phyloP scores from a whole-genome alignment of 768 basidiomycete genomes.

The Paxillus ammoniavirescens region DNA sequence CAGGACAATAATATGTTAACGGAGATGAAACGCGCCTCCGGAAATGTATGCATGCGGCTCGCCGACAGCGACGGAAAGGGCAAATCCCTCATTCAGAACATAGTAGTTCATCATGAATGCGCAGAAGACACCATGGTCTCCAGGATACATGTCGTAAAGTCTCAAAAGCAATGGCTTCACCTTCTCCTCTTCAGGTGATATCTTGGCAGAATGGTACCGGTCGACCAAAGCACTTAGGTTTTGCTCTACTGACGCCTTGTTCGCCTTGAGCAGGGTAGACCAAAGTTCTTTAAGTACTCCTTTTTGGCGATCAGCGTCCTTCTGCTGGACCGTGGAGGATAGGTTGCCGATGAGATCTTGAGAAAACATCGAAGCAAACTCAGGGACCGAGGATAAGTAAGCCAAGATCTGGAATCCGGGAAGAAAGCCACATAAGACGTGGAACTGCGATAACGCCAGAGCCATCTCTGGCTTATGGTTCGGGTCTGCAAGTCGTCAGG shows the following conservation, averaged over 20 bases:
- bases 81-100: conserved; percentile 47
- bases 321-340: neutral
- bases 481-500: conserved; percentile 36
- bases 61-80: conserved; percentile 52
- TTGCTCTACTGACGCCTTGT: neutral
- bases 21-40: conserved; percentile 39
- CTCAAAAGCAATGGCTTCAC: conserved; percentile 36
- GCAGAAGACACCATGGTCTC: conserved; percentile 54
- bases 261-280: neutral
- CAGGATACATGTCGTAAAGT: conserved; percentile 49
- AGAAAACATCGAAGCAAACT: conserved; percentile 4
- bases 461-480: conserved; percentile 66
- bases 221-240: neutral
- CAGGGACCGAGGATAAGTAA: conserved; percentile 2
- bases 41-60: conserved; percentile 60
- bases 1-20: neutral
- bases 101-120: conserved; percentile 55
- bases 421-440: conserved; percentile 17
- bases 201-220: conserved; percentile 8
- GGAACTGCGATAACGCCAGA: conserved; percentile 45
- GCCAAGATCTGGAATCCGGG: neutral
- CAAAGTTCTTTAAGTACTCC: conserved; percentile 1
- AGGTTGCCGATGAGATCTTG: neutral
- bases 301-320: neutral
- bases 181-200: conserved; percentile 11